Evolutionary conservation across 2,329 filamentous ascomycete genomes (phyloP), one percentile per base, ranked within the genome.

Genomic region (Neoscytalidium dimidiatum): DNA sequence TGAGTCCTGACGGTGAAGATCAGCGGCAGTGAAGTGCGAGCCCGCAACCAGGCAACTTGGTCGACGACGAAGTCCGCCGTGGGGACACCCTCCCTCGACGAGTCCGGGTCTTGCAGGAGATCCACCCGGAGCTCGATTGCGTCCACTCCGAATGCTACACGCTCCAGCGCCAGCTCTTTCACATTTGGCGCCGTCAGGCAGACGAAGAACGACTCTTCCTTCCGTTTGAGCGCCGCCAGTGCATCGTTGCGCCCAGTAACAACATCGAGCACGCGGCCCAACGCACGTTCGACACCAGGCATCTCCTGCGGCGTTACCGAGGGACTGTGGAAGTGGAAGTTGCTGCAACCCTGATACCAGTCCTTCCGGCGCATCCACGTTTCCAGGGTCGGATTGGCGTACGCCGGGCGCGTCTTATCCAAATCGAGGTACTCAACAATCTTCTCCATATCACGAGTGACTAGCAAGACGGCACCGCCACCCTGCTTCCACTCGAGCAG

Each of bases 71-170:
- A 96, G 66, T 96, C 92, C 0, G 88, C 79, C 0, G 86, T 84
- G 7, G 88, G 87, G 60, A 89, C 80, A 0, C 84, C 85, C 52
- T 80, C 80, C 19, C 81, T 74, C 13, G 5, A 4, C 14, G 81
- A 81, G 3, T 87, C 83, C 5, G 88, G 86, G 72, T 97, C 91
- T 67, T 90, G 85, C 17, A 99, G 85, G 44, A 99, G 82, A 78
- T 99, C 95, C 3, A 96, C 92, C 17, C 95, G 88, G 60, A 99
- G 80, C 78, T 99, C 95, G 9, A 98, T 92, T 3, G 94, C 95
- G 78, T 99, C 94, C 7, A 91, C 91, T 3, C 95, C 95, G 44
- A 96, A 88, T 14, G 90, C 88, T 48, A 93, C 90, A 58, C 87
- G 83, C 1, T 89, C 88, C 48, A 99, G 83, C 33, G 89, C 80